Base-by-base conservation (phyloP, 108 stramenopile species). In the Skeletonema menzelii region DNA sequence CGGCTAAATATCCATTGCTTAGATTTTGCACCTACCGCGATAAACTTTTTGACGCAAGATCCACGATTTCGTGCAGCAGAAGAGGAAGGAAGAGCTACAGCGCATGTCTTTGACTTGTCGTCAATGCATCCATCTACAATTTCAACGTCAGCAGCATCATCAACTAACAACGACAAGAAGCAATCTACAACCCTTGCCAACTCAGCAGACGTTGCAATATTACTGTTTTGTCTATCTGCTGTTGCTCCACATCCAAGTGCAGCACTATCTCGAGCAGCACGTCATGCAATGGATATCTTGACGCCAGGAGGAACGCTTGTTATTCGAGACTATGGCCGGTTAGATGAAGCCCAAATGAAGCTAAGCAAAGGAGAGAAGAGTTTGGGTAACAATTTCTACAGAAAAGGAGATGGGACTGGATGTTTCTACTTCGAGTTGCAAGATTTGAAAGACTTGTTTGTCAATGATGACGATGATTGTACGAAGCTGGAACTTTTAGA, bases 191-290 rank as follows among this genome's bases (percentile, higher is more conserved):
- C 70, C 34, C 83, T 87, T 26, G 42, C 32, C 11, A 78, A 76
- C 8, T 69, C 77, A 5, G 85, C 89, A 6, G 78, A 91, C 69
- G 81, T 91, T 8, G 77, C 84, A 3, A 81, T 91, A 19, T 67
- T 93, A 12, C 76, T 95, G 5, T 97, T 95, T 79, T 92, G 94
- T 64, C 79, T 97, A 27, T 94, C 92, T 4, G 94, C 93, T 1
- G 73, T 94, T 28, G 79, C 76, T 8, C 92, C 92, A 11, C 56
- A 82, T 53, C 76, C 76, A 17, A 70, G 69, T 27, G 34, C 57
- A 14, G 69, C 63, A 35, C 27, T 78, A 15, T 27, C 65, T 15
- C 61, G 70, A 20, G 82, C 77, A 12, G 77, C 77, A 30, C 67
- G 53, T 22, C 65, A 79, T 67, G 77, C 64, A 10, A 75, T 75